Percentiles rank a stretch among this genome's conserved stretches.
These are phyloP conservation scores for Vigna angularis DNA, from an alignment of 306 rosid species.

Conservation along the genomic window DNA sequence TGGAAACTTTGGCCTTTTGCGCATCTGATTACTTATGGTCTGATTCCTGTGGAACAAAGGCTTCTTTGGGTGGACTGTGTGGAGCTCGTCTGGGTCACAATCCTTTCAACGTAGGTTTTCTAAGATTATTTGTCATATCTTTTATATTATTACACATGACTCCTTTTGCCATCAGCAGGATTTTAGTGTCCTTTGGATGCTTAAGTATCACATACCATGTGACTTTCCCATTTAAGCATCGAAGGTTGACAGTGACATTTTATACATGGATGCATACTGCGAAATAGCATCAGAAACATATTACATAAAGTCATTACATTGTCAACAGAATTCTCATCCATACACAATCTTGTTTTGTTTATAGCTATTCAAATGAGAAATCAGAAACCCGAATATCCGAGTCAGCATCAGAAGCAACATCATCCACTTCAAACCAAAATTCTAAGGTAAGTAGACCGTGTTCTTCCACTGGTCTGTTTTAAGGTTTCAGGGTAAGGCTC, in stretches of 20 bases:
- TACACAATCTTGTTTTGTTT: constrained; percentile 26
- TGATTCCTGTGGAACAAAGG: constrained; percentile 92
- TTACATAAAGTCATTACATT: constrained; percentile 7
- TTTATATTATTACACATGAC: constrained; percentile 27
- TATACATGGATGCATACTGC: constrained; percentile 15
- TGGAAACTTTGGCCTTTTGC: constrained; percentile 99
- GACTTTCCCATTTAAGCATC: constrained; percentile 25
- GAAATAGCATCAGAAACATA: constrained; percentile 20
- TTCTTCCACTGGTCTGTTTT: not conserved
- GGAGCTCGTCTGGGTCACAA: constrained; percentile 98
- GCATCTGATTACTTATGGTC: constrained; percentile 92
- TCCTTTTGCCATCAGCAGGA: not conserved
- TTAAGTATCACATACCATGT: constrained; percentile 6
- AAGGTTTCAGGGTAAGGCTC: not conserved
- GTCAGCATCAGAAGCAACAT: constrained; percentile 50
- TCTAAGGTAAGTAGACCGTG: constrained; percentile 53
- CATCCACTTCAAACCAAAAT: constrained; percentile 55
- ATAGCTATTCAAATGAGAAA: constrained; percentile 88
- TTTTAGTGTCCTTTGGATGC: constrained; percentile 18
- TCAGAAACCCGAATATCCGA: constrained; percentile 63
- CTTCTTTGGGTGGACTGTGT: constrained; percentile 98
- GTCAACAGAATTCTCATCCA: constrained; percentile 24
- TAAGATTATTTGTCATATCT: constrained; percentile 3
- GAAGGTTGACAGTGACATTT: not conserved
- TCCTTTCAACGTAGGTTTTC: constrained; percentile 89